phyloP scores from a whole-genome alignment of 176 grass and related monocot genomes.

The Cenchrus purpureus region DNA sequence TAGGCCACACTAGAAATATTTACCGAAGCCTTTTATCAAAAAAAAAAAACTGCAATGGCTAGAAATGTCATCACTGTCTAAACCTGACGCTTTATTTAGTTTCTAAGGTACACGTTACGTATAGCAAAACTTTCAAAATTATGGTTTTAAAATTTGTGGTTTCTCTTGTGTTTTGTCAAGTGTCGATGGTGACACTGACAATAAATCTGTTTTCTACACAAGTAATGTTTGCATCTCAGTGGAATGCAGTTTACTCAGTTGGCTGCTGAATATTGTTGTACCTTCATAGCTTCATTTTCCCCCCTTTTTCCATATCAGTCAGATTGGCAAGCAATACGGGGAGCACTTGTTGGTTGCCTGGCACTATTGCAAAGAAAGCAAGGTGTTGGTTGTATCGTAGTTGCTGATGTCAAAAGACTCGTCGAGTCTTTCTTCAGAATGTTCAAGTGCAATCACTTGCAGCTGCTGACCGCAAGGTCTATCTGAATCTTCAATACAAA shows the following conservation, averaged over 20 bases:
- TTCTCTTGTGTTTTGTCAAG: neutral
- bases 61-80: neutral
- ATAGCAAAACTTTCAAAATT: slow-evolving; percentile 1
- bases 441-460: slow-evolving; percentile 80
- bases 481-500: slow-evolving; percentile 35
- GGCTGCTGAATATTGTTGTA: neutral
- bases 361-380: slow-evolving; percentile 78
- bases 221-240: slow-evolving; percentile 4
- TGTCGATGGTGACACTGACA: slow-evolving; percentile 8
- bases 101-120: neutral
- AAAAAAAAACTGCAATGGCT: neutral
- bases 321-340: slow-evolving; percentile 86
- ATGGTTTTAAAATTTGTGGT: neutral
- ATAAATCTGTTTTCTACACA: slow-evolving; percentile 6
- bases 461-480: slow-evolving; percentile 82
- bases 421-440: slow-evolving; percentile 67
- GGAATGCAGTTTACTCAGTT: slow-evolving; percentile 15
- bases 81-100: slow-evolving; percentile 15
- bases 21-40: neutral
- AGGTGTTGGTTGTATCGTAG: slow-evolving; percentile 55
- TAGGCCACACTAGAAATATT: neutral
- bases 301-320: slow-evolving; percentile 60
- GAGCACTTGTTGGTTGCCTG: slow-evolving; percentile 81
- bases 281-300: slow-evolving; percentile 14
- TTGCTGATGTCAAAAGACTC: slow-evolving; percentile 70